phyloP scores from a whole-genome alignment of 2,329 filamentous ascomycete species.

The Myriosclerotinia scirpicola region DNA sequence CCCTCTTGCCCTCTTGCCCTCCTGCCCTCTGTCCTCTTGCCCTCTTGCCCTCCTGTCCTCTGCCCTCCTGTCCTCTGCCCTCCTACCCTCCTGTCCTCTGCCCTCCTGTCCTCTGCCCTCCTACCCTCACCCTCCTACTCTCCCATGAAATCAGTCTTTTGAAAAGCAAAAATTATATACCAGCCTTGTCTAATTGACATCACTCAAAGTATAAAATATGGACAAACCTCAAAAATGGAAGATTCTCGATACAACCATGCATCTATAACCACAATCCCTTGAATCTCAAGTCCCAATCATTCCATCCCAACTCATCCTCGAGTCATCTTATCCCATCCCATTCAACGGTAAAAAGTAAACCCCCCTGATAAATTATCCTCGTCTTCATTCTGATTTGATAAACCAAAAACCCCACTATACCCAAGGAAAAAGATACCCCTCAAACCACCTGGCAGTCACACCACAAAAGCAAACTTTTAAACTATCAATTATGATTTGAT shows the following conservation, averaged over 20 bases:
- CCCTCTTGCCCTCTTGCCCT: too few species aligned
- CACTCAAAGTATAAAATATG: constrained; percentile 9
- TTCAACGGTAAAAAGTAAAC: constrained; percentile 7
- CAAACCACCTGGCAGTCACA: too few species aligned
- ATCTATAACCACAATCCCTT: neutral
- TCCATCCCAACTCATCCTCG: neutral
- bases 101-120: too few species aligned
- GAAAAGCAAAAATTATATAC: too few species aligned
- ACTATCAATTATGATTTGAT: constrained; percentile 7
- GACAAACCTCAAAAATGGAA: neutral
- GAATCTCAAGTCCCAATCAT: neutral
- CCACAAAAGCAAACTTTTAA: neutral
- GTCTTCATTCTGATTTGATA: constrained; percentile 20
- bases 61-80: too few species aligned
- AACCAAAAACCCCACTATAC: neutral
- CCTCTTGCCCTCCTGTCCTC: too few species aligned
- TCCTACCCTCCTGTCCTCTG: too few species aligned
- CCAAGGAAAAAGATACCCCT: neutral
- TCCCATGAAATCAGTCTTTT: too few species aligned
- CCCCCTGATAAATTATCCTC: neutral
- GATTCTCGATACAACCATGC: neutral
- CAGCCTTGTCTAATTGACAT: constrained; percentile 1
- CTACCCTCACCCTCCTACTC: too few species aligned
- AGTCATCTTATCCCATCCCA: too few species aligned
- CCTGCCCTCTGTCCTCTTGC: too few species aligned